A percentile compares a stretch with the other conserved stretches of the same genome.
Conservation (phyloP, 768 basidiomycete species). For the Auricularia sp. region DNA sequence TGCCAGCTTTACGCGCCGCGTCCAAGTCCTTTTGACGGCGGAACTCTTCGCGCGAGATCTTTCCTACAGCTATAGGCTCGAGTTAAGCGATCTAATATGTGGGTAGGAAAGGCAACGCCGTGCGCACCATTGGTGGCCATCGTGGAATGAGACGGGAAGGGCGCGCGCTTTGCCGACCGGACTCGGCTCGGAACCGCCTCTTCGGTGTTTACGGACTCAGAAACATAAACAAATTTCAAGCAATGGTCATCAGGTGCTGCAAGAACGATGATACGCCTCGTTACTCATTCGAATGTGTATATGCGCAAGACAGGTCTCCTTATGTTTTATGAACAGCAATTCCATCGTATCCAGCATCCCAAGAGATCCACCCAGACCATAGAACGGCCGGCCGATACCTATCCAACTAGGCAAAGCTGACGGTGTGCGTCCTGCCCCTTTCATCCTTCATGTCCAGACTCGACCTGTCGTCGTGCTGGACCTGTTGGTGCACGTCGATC, state of each 20-base stretch:
- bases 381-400: too few relatives aligned
- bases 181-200: neutral
- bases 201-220: neutral
- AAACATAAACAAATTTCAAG: neutral
- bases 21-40: slow-evolving; percentile 94
- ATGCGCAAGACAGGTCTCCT: too few relatives aligned
- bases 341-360: too few relatives aligned
- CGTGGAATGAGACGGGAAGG: neutral
- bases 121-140: neutral
- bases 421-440: neutral
- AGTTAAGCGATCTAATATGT: neutral
- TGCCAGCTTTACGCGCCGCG: slow-evolving; percentile 96
- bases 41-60: slow-evolving; percentile 90
- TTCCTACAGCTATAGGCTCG: slow-evolving; percentile 41
- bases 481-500: neutral
- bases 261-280: too few relatives aligned
- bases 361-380: too few relatives aligned
- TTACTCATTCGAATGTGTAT: too few relatives aligned
- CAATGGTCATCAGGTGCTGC: too few relatives aligned
- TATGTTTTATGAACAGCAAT: too few relatives aligned
- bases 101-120: neutral
- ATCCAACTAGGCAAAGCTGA: neutral
- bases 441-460: neutral
- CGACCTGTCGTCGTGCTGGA: neutral
- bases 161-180: neutral